Percentiles rank a stretch among this genome's conserved stretches.
Evolutionary conservation across 148 eudicot genomes (phyloP).

Genomic region (Talinum fruticosum): DNA sequence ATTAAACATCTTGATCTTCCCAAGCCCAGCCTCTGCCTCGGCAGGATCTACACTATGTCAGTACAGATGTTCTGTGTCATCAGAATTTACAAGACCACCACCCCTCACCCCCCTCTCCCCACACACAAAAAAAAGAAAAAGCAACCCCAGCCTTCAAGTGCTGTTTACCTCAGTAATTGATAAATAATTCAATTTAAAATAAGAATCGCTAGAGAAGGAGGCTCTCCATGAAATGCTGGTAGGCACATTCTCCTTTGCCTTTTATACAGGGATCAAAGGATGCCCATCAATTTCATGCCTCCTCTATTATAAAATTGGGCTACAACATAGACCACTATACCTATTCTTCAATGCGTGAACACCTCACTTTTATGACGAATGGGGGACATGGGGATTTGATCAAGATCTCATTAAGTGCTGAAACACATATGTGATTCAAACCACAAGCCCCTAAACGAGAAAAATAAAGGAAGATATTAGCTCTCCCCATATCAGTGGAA

Average conservation of each 20-base stretch:
- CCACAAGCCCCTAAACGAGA: too few species aligned
- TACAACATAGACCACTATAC: not conserved
- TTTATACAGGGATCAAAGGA: not conserved
- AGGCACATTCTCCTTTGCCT: too few species aligned
- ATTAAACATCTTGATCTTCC: not conserved
- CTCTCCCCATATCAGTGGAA: too few species aligned
- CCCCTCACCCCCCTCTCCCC: not conserved
- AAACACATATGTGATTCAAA: too few species aligned
- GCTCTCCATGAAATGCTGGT: too few species aligned
- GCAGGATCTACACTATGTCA: not conserved
- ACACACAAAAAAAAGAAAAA: not conserved
- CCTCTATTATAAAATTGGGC: not conserved
- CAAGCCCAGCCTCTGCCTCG: not conserved
- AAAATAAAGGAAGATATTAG: too few species aligned
- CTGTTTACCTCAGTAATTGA: not conserved
- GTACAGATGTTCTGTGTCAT: not conserved
- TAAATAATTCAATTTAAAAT: not conserved
- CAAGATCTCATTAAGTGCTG: not conserved
- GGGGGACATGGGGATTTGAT: not conserved
- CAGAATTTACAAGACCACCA: too few species aligned
- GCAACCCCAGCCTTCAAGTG: not conserved
- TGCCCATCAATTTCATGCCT: not conserved
- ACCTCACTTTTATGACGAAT: not conserved
- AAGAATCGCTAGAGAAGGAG: not conserved
- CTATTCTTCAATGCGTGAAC: not conserved